Percentiles rank a stretch among this genome's conserved stretches.
These are phyloP conservation scores for Boletus smithii DNA, from an alignment of 1,284 basidiomycete species.

Conservation along the genomic window DNA sequence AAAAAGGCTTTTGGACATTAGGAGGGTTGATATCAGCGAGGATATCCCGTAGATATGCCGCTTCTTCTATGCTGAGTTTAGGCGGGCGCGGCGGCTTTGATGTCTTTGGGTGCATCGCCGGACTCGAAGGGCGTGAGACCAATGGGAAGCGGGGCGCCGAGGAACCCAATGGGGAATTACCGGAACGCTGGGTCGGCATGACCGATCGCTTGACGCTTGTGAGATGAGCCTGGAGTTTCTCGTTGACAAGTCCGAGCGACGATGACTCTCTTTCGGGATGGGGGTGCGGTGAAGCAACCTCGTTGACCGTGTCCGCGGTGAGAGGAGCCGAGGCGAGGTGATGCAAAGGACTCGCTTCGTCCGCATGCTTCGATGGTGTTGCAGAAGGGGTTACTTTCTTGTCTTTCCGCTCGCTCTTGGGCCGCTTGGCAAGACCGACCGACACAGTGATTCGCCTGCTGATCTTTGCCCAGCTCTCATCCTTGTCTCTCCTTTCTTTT, in stretches of 20 bases:
- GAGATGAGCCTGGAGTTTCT: conserved; percentile 28
- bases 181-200: conserved; percentile 20
- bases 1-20: conserved; percentile 39
- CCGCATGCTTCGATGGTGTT: conserved; percentile 1
- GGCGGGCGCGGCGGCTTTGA: conserved; percentile 44
- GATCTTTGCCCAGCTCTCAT: conserved; percentile 54
- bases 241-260: conserved; percentile 29
- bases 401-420: conserved; percentile 32
- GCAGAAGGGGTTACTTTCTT: conserved; percentile 10
- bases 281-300: background rate
- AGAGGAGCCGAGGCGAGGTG: background rate
- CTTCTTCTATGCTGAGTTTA: conserved; percentile 52
- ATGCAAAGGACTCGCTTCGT: conserved; percentile 11
- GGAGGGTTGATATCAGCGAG: conserved; percentile 55
- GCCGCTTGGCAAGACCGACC: conserved; percentile 39
- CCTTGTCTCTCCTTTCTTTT: conserved; percentile 39
- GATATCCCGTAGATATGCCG: conserved; percentile 60
- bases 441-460: conserved; percentile 58
- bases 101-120: conserved; percentile 31
- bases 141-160: conserved; percentile 23
- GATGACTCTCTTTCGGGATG: conserved; percentile 21
- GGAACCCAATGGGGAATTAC: conserved; percentile 16
- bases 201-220: conserved; percentile 27
- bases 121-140: conserved; percentile 24
- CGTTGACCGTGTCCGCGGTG: conserved; percentile 5